Conservation (phyloP, 2,329 filamentous ascomycete species). For the Didymella segeticola region DNA sequence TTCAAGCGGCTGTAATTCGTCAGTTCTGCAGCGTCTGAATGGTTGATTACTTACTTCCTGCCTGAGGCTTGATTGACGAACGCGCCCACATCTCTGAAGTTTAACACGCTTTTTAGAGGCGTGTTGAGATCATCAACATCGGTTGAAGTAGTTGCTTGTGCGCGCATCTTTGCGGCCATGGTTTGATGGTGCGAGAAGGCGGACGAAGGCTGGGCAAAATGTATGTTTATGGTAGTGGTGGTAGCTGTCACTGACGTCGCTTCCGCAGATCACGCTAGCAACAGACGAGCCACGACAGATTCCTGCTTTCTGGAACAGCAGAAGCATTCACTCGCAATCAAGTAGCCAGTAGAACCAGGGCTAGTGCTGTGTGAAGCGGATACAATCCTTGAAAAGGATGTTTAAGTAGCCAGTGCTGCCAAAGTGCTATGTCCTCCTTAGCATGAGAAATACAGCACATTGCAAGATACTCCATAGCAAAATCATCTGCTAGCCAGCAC, state of each 20-base stretch:
- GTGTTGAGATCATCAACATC: conserved; percentile 20
- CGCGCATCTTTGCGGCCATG: conserved; percentile 7
- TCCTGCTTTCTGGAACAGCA: conserved; percentile 5
- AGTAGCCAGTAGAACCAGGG: no score
- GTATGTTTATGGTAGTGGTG: conserved; percentile 13
- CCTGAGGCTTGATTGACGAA: conserved; percentile 36
- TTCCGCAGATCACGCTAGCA: conserved; percentile 16
- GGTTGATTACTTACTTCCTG: conserved; percentile 18
- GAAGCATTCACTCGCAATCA: conserved; percentile 1
- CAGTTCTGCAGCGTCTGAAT: background rate
- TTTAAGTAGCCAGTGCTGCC: no score
- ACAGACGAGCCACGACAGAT: background rate
- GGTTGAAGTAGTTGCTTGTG: background rate
- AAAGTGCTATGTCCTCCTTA: no score
- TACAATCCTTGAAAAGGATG: no score
- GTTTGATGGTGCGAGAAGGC: background rate
- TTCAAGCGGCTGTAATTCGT: conserved; percentile 30
- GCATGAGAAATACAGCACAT: no score
- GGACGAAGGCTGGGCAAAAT: conserved; percentile 10
- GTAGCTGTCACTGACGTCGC: conserved; percentile 18
- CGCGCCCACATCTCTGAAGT: conserved; percentile 48
- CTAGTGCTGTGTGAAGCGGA: no score
- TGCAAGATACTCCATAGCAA: no score
- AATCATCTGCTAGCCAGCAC: no score
- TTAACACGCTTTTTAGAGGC: conserved; percentile 41